Conservation (phyloP, 1,139 yeast species). For the Diutina rugosa region DNA sequence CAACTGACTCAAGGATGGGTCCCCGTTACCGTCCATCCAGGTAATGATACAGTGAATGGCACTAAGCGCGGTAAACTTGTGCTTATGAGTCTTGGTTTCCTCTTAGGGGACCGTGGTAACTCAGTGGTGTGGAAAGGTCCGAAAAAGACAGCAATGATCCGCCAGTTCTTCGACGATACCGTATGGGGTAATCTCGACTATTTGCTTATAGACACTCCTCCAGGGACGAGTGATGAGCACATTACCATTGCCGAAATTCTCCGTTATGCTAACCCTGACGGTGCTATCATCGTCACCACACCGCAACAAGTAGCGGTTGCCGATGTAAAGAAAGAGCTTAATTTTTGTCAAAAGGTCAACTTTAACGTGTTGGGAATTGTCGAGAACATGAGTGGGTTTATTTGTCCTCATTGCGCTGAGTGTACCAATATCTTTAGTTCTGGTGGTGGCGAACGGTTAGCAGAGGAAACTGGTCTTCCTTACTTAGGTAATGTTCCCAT, state of each 20-base stretch:
- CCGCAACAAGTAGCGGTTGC: slow-evolving; percentile 46
- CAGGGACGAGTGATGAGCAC: slow-evolving; percentile 98
- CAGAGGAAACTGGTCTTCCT: slow-evolving; percentile 45
- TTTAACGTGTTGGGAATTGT: slow-evolving; percentile 29
- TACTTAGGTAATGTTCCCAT: slow-evolving; percentile 85
- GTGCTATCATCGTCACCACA: slow-evolving; percentile 36
- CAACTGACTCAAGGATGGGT: slow-evolving; percentile 86
- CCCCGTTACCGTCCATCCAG: slow-evolving; percentile 46
- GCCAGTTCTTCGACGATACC: slow-evolving; percentile 84
- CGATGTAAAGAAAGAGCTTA: slow-evolving; percentile 36
- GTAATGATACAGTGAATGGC: slow-evolving; percentile 2
- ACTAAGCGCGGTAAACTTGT: slow-evolving; percentile 29
- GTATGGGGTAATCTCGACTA: slow-evolving; percentile 70
- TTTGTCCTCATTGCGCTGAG: slow-evolving; percentile 72
- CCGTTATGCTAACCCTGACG: slow-evolving; percentile 37
- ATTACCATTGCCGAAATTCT: slow-evolving; percentile 92
- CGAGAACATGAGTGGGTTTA: slow-evolving; percentile 38
- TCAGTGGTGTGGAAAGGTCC: slow-evolving; percentile 99
- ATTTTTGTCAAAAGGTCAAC: slow-evolving; percentile 32
- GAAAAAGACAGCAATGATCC: slow-evolving; percentile 93
- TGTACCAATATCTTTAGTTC: slow-evolving; percentile 83
- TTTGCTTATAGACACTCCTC: slow-evolving; percentile 90
- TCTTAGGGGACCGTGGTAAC: slow-evolving; percentile 71
- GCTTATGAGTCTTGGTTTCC: slow-evolving; percentile 85
- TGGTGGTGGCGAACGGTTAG: slow-evolving; percentile 80